A percentile compares a stretch with the other conserved stretches of the same genome.
Evolutionary conservation across 176 grass and related monocot species (phyloP).

Genomic region (Rhipidocladum racemiflorum): DNA sequence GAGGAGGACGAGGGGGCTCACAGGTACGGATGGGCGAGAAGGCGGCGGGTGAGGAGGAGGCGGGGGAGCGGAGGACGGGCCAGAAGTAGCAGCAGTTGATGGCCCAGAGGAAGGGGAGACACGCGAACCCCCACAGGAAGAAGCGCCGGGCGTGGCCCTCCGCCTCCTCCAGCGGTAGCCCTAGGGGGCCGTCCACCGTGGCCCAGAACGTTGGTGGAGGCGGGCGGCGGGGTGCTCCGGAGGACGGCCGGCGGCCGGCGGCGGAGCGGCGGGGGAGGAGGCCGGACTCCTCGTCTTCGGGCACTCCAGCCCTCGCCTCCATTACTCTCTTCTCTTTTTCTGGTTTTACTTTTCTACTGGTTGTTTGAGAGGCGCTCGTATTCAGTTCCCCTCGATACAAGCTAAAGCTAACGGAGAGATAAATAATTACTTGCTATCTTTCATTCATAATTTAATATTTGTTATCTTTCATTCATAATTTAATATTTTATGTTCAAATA

Average conservation of each 20-base stretch:
- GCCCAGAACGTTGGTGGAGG: slow-evolving; percentile 45
- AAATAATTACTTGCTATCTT: no score
- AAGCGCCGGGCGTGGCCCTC: slow-evolving; percentile 64
- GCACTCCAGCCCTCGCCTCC: slow-evolving; percentile 45
- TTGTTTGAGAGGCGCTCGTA: no score
- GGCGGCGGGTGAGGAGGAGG: slow-evolving; percentile 32
- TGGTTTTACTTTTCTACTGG: neutral
- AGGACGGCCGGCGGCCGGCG: neutral
- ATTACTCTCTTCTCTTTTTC: neutral
- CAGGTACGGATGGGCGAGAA: slow-evolving; percentile 66
- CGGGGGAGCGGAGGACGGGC: slow-evolving; percentile 63
- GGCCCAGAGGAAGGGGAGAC: slow-evolving; percentile 92
- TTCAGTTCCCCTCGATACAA: no score
- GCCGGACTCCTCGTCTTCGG: slow-evolving; percentile 49
- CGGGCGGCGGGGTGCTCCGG: neutral
- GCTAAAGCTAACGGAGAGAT: no score
- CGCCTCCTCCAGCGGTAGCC: slow-evolving; percentile 71
- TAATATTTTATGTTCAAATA: no score
- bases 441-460: no score
- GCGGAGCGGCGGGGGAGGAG: slow-evolving; percentile 28
- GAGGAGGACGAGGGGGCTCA: slow-evolving; percentile 30
- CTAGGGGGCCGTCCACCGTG: slow-evolving; percentile 79
- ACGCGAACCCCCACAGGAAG: slow-evolving; percentile 91
- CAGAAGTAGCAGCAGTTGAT: slow-evolving; percentile 98
- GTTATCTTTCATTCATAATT: no score